Evolutionary conservation across 352 stramenopile genomes (phyloP).

Genomic region (Phytophthora meadii): DNA sequence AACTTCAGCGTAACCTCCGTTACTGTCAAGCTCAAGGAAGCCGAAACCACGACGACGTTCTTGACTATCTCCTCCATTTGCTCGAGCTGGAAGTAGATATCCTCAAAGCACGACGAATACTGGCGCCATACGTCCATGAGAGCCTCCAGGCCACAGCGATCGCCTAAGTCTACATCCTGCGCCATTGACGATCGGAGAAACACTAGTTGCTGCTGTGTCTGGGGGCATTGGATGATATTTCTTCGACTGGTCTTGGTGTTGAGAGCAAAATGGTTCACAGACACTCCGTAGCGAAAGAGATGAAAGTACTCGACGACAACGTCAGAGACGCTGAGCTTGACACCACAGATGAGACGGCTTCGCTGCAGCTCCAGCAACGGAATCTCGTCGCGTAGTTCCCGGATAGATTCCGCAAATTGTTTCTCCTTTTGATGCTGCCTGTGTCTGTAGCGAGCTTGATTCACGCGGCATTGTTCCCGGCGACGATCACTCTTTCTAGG

Average conservation of each 20-base stretch:
- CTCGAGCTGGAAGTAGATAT: constrained; percentile 20
- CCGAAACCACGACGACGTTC: constrained; percentile 11
- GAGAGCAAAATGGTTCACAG: background rate
- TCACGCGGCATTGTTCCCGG: background rate
- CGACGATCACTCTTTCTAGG: background rate
- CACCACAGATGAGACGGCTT: background rate
- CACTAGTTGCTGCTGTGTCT: constrained; percentile 15
- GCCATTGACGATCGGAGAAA: constrained; percentile 31
- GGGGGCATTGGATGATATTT: background rate
- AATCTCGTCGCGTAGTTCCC: background rate
- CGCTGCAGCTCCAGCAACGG: constrained; percentile 1
- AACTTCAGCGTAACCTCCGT: background rate
- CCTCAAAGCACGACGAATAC: constrained; percentile 24
- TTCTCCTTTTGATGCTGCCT: background rate
- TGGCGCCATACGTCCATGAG: constrained; percentile 14
- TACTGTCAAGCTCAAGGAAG: background rate
- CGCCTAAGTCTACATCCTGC: constrained; percentile 19
- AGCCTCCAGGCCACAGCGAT: constrained; percentile 12
- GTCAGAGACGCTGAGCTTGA: background rate
- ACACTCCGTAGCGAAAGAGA: background rate
- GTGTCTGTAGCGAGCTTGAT: background rate
- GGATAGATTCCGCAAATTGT: background rate
- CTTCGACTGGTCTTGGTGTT: background rate
- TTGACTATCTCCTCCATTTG: background rate
- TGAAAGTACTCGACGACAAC: constrained; percentile 3